Evolutionary conservation across 2,329 filamentous ascomycete species (phyloP).

Genomic region (Thelonectria olida): DNA sequence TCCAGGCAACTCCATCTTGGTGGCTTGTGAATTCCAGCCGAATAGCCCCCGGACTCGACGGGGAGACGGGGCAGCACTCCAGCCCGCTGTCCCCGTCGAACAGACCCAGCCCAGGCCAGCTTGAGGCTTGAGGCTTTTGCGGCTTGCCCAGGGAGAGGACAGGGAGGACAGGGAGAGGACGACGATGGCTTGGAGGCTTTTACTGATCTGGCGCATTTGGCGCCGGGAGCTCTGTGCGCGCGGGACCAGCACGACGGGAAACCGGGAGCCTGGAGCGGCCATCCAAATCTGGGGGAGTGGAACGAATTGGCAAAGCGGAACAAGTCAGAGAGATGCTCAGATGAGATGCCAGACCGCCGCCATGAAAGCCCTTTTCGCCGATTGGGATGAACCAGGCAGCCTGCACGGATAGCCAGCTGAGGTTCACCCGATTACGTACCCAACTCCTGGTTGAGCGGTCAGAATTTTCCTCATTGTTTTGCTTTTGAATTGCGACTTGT

Average conservation of each 20-base stretch:
- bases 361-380: too few relatives aligned
- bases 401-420: too few relatives aligned
- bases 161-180: too few relatives aligned
- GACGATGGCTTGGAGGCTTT: constrained; percentile 3
- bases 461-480: too few relatives aligned
- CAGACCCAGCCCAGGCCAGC: neutral
- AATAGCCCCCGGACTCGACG: neutral
- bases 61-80: neutral
- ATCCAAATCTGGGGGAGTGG: constrained; percentile 3
- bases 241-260: neutral
- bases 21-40: neutral
- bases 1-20: too few relatives aligned
- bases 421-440: too few relatives aligned
- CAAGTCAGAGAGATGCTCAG: neutral
- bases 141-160: too few relatives aligned
- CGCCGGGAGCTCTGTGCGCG: constrained; percentile 18
- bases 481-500: too few relatives aligned
- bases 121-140: neutral
- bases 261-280: constrained; percentile 4
- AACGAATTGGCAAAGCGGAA: neutral
- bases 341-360: too few relatives aligned
- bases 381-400: too few relatives aligned
- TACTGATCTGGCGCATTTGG: constrained; percentile 13
- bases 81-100: neutral
- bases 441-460: too few relatives aligned